Evolutionary conservation across 495 filamentous ascomycete species (phyloP), one percentile per base, ranked within the genome.

Genomic region (Penicillium bialowiezense): DNA sequence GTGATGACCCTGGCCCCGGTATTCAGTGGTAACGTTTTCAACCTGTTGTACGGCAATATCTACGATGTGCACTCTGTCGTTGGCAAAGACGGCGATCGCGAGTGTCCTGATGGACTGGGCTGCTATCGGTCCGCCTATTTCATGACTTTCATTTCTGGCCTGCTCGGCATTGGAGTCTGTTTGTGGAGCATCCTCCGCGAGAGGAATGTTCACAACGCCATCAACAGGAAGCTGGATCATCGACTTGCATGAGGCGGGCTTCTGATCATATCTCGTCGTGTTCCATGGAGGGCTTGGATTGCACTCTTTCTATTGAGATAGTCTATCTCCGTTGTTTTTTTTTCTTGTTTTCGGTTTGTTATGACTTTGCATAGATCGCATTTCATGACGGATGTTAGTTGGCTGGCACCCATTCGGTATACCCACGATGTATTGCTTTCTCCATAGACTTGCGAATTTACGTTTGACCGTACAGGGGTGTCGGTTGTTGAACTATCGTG

Each of bases 1-100:
- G 85, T 83, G 55, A 96, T 98, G 87, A 97, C 88, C 0, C 70
- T 97, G 14, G 81, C 86, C 10, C 90, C 91, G 0, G 86, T 95
- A 5, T 70, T 96, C 41, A 89, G 82, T 14, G 89, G 89, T 33
- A 95, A 97, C 48, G 67, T 96, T 24, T 97, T 97, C 73, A 97
- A 97, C 67, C 67, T 97, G 3, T 78, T 90, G 36, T 98, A 97
- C 62, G 76, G 71, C 40, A 61, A 63, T 26, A 80, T 97, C 7
- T 95, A 87, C 62, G 92, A 98, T 65, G 68, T 68, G 14, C 90
- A 96, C 66, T 89, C 81, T 36, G 70, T 84, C 35, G 64, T 88
- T n/a, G 74, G 77, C 7, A 72, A 69, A 0, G 77, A 85, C 40
- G 91, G 90, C 7, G 83, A 86, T 41, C 72, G 84, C 32, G 76